A percentile compares a stretch with the other conserved stretches of the same genome.
Conservation (phyloP, 257 asterid species). For the Gynochthodes officinalis region DNA sequence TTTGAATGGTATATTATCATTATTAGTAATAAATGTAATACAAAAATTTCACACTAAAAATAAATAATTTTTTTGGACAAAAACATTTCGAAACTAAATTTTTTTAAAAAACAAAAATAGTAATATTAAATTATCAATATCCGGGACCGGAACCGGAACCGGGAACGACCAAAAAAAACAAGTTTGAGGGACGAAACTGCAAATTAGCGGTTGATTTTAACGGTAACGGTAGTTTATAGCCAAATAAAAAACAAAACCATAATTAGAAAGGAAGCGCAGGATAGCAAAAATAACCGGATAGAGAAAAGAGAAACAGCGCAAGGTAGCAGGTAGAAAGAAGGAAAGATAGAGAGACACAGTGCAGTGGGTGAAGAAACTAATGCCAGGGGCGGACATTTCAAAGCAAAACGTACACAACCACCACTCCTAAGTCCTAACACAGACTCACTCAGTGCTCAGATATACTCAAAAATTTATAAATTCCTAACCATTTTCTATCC, state of each 20-base stretch:
- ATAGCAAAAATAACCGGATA: not conserved
- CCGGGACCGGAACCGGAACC: no score
- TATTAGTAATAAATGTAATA: no score
- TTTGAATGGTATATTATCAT: no score
- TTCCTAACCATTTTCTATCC: slow-evolving; percentile 11
- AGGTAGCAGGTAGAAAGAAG: not conserved
- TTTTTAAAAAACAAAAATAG: no score
- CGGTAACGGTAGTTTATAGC: no score
- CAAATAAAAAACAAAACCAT: not conserved
- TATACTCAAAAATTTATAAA: slow-evolving; percentile 19
- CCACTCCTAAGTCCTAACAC: slow-evolving; percentile 7
- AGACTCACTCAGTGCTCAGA: not conserved
- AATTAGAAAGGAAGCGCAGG: slow-evolving; percentile 12
- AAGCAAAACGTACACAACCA: slow-evolving; percentile 20
- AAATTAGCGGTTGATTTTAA: no score
- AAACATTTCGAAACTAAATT: no score
- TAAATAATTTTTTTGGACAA: no score
- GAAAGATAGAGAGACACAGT: not conserved
- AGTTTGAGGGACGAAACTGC: no score
- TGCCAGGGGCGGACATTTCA: slow-evolving; percentile 60
- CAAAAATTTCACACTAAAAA: no score
- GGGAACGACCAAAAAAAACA: no score
- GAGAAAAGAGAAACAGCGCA: slow-evolving; percentile 16
- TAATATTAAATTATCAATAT: no score
- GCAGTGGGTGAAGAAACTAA: slow-evolving; percentile 58